Evolutionary conservation across 1,139 yeast genomes (phyloP), one percentile per base, ranked within the genome.

Genomic region (Taphrina betulina): DNA sequence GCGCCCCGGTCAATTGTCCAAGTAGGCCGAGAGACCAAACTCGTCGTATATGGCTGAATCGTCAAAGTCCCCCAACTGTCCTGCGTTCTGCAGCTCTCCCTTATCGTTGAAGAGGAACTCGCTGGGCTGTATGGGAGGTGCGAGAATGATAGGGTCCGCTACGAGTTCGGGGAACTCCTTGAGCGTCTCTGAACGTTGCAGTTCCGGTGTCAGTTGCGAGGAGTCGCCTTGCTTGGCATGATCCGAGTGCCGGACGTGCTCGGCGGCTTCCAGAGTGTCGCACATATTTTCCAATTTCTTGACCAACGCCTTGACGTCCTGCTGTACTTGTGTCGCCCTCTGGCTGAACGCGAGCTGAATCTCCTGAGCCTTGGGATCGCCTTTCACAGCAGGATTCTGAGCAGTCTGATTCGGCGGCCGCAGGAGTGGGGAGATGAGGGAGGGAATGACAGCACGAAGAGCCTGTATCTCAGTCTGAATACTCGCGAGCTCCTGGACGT

Each of bases 201-300:
- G 31, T n/a, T n/a, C n/a, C 10, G 31, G 31, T 12, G 31, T 7
- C 7, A 26, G 31, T 26, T 26, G 28, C 20, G 36, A 37, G 19
- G 24, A 23, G 7, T 41, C 31, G 26, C 53, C 53, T 17, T 38
- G 35, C 3, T 50, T 46, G 24, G 29, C 35, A 20, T 31, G 33
- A 23, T 50, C 54, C 28, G 29, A 45, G 24, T 31, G 20, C 31
- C 46, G 33, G 26, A 50, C 46, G 5, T 24, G 22, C 19, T 50
- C 54, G 24, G 54, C 41, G 7, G 44, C 54, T 16, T 50, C 54
- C 33, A 50, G 34, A 33, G 54, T 50, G 19, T 40, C 40, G 34
- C 54, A 50, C 22, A 50, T 50, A 12, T 33, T 34, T 24, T 50
- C 54, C 26, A 50, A 19, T 17, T 50, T 50, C 28, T 31, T 40